These are phyloP conservation scores for Polychaeton citri DNA, from an alignment of 2,329 filamentous ascomycete species.

Conservation along the genomic window DNA sequence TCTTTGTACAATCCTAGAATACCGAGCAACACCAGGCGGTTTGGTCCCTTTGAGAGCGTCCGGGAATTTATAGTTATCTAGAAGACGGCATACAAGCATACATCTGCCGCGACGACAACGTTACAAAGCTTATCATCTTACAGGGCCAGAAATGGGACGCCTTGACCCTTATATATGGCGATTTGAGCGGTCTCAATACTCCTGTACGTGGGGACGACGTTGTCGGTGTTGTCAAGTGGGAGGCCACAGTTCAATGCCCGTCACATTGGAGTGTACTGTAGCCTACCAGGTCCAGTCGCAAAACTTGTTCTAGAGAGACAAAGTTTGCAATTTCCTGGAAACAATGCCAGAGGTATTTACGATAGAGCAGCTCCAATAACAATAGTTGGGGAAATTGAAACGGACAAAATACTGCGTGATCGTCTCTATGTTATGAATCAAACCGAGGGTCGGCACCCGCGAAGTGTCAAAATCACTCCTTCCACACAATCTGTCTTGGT, in stretches of 20 bases:
- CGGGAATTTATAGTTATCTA: background rate
- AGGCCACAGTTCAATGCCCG: background rate
- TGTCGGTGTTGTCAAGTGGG: background rate
- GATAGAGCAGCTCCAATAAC: background rate
- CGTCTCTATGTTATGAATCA: background rate
- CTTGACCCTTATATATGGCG: background rate
- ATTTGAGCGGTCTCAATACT: background rate
- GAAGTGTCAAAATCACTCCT: background rate
- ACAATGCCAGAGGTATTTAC: background rate
- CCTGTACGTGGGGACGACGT: background rate
- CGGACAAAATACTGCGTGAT: background rate
- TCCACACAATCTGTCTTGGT: background rate
- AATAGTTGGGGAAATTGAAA: background rate
- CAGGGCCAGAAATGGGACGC: background rate
- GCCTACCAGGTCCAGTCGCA: background rate
- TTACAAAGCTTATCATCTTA: background rate
- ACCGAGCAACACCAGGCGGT: background rate
- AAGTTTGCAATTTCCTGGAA: background rate
- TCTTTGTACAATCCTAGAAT: background rate
- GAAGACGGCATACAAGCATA: background rate
- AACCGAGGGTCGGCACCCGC: background rate
- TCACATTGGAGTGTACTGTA: background rate
- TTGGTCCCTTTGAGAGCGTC: background rate
- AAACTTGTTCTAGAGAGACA: background rate
- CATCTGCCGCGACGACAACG: background rate